phyloP scores from a whole-genome alignment of 2,329 filamentous ascomycete species.

The Metarhizium sp. region DNA sequence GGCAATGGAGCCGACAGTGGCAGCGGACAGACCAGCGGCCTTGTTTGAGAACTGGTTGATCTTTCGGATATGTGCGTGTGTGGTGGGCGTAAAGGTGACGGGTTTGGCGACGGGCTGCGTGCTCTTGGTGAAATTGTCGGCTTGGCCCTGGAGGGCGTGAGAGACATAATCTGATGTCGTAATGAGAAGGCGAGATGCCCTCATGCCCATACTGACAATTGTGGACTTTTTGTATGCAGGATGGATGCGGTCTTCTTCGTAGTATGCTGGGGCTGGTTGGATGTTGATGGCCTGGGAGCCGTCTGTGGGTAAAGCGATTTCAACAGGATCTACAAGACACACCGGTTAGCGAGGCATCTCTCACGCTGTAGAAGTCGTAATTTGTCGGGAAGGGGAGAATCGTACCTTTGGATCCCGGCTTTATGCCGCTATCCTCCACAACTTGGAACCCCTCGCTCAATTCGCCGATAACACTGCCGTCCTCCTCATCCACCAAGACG shows the following conservation, averaged over 20 bases:
- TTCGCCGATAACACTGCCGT: conserved; percentile 91
- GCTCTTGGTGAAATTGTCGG: conserved; percentile 71
- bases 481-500: conserved; percentile 89
- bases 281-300: conserved; percentile 57
- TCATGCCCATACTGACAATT: conserved; percentile 77
- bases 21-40: conserved; percentile 71
- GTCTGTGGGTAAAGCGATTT: conserved; percentile 63
- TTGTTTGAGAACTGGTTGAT: conserved; percentile 78
- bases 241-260: conserved; percentile 53
- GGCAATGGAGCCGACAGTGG: conserved; percentile 77
- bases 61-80: conserved; percentile 76
- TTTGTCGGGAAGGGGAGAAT: not conserved
- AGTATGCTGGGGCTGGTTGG: conserved; percentile 54
- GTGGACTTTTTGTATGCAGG: conserved; percentile 86
- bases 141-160: conserved; percentile 66
- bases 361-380: not conserved
- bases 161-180: conserved; percentile 75
- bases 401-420: conserved; percentile 83
- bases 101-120: conserved; percentile 71
- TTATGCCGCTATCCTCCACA: conserved; percentile 64
- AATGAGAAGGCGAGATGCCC: conserved; percentile 84
- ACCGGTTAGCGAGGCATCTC: not conserved
- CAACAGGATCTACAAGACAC: conserved; percentile 55
- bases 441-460: conserved; percentile 74
- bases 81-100: conserved; percentile 77